Conservation (phyloP, 164 flowering plant genomes). For the Magnolia sinica region DNA sequence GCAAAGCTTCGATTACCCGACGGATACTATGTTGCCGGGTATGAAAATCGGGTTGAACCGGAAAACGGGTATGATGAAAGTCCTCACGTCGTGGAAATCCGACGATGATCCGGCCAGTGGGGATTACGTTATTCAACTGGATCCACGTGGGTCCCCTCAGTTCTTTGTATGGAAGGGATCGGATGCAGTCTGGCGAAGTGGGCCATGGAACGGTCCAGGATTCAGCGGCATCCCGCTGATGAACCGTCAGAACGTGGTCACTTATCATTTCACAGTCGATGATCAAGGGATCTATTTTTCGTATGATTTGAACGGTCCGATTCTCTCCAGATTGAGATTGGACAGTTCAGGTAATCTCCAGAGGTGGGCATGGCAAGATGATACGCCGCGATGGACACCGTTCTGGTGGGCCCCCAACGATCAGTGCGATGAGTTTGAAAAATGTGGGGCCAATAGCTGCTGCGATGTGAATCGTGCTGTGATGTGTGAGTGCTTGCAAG, state of each 20-base stretch:
- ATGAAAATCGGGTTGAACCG: slow-evolving; percentile 30
- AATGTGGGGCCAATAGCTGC: slow-evolving; percentile 31
- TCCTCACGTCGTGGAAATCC: slow-evolving; percentile 33
- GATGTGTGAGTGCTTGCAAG: slow-evolving; percentile 23
- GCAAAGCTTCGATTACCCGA: slow-evolving; percentile 13
- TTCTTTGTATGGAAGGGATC: slow-evolving; percentile 13
- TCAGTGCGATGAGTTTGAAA: slow-evolving; percentile 27
- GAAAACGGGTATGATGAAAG: slow-evolving; percentile 11
- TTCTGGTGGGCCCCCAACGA: slow-evolving; percentile 20
- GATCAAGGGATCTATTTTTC: slow-evolving; percentile 33
- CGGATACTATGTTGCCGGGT: slow-evolving; percentile 28
- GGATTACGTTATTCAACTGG: slow-evolving; percentile 25
- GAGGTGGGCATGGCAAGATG: slow-evolving; percentile 22
- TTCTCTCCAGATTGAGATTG: slow-evolving; percentile 35
- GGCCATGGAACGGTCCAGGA: slow-evolving; percentile 58
- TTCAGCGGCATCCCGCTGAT: slow-evolving; percentile 61
- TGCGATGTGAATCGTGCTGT: slow-evolving; percentile 22
- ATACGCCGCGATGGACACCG: background rate
- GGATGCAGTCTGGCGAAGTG: slow-evolving; percentile 28
- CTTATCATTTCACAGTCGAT: slow-evolving; percentile 20
- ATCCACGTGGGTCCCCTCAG: slow-evolving; percentile 37
- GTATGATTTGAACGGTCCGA: slow-evolving; percentile 14
- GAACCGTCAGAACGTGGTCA: slow-evolving; percentile 9
- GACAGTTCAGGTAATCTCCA: slow-evolving; percentile 13
- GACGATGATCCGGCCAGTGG: slow-evolving; percentile 41